phyloP scores from a whole-genome alignment of 305 asterid species.

The Fraxinus xanthoxyloides region DNA sequence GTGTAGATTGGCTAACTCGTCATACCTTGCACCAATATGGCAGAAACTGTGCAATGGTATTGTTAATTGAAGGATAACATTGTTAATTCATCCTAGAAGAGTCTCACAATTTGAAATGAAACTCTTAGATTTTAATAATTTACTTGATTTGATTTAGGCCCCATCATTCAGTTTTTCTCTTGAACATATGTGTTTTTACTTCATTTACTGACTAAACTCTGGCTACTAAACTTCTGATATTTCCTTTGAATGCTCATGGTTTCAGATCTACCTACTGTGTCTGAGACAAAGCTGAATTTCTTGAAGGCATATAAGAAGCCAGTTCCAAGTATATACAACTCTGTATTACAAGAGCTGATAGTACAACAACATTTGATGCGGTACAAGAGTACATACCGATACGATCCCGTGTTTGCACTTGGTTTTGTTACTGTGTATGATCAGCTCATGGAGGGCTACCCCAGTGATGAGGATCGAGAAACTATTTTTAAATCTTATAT shows the following conservation, averaged over 20 bases:
- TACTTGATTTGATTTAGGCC: neutral
- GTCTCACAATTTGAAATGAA: neutral
- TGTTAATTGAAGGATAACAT: neutral
- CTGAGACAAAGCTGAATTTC: conserved; percentile 82
- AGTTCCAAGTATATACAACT: conserved; percentile 85
- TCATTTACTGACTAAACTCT: conserved; percentile 1
- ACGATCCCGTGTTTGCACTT: conserved; percentile 91
- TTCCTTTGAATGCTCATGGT: conserved; percentile 15
- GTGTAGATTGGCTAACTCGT: neutral
- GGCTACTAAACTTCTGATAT: conserved; percentile 15
- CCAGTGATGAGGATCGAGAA: conserved; percentile 72
- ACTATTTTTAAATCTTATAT: conserved; percentile 86
- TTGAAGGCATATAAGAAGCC: conserved; percentile 87
- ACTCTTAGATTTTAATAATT: neutral
- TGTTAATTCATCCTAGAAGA: neutral
- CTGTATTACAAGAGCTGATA: conserved; percentile 83
- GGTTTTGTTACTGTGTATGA: conserved; percentile 94
- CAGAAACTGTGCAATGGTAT: neutral
- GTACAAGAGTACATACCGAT: conserved; percentile 80
- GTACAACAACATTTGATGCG: conserved; percentile 88
- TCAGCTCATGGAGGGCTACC: conserved; percentile 96
- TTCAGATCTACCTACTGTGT: conserved; percentile 83
- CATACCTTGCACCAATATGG: neutral
- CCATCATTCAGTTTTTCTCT: neutral
- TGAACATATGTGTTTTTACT: neutral